These are phyloP conservation scores for Blastobotrys malaysiensis DNA, from an alignment of 1,139 yeast genomes.

Conservation along the genomic window DNA sequence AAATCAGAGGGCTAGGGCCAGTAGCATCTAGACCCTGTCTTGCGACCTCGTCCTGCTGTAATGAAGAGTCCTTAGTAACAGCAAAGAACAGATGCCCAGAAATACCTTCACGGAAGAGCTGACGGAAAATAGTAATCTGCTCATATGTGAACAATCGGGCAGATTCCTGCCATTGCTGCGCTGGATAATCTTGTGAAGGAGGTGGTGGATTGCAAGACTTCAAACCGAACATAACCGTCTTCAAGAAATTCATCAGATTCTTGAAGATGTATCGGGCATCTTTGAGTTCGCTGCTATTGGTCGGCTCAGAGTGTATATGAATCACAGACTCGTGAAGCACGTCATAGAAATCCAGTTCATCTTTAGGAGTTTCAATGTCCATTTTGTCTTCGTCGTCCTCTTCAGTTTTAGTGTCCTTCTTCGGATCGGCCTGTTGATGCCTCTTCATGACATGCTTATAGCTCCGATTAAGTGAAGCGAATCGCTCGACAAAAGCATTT, in stretches of 20 bases:
- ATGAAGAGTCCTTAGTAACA: constrained; percentile 38
- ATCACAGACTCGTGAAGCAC: constrained; percentile 47
- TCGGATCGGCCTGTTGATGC: constrained; percentile 35
- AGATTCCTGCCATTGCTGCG: constrained; percentile 78
- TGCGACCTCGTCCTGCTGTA: constrained; percentile 15
- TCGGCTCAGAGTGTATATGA: constrained; percentile 38
- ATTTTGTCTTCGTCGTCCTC: constrained; percentile 20
- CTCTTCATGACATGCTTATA: constrained; percentile 61
- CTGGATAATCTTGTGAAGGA: constrained; percentile 55
- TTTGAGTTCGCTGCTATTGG: constrained; percentile 57
- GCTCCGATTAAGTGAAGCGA: constrained; percentile 67
- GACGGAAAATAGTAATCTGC: constrained; percentile 72
- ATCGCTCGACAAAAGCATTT: constrained; percentile 82
- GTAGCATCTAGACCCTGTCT: constrained; percentile 53
- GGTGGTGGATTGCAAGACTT: constrained; percentile 87
- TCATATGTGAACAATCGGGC: constrained; percentile 80
- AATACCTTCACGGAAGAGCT: constrained; percentile 78
- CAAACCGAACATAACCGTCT: constrained; percentile 84
- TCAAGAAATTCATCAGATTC: constrained; percentile 82
- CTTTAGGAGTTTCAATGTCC: constrained; percentile 14
- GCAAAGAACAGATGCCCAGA: constrained; percentile 75
- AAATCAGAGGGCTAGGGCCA: constrained; percentile 76
- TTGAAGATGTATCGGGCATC: constrained; percentile 87
- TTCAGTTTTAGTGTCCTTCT: constrained; percentile 12
- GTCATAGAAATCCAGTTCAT: constrained; percentile 42